Evolutionary conservation across 2,329 filamentous ascomycete species (phyloP).

Genomic region (Verruconis gallopava): DNA sequence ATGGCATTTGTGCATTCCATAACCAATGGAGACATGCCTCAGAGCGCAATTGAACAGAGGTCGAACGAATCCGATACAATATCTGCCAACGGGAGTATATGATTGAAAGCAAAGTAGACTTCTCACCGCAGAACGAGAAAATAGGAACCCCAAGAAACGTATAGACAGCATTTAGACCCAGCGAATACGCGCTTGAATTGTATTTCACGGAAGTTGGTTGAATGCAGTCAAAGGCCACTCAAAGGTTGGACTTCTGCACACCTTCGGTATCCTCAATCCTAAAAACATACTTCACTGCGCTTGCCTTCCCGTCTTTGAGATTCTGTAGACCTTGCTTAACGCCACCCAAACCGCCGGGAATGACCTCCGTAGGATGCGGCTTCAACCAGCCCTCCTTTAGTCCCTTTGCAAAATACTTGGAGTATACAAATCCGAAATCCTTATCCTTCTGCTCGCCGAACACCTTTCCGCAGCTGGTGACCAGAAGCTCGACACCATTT

Average conservation of each 20-base stretch:
- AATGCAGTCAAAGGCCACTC: no score
- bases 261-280: conserved; percentile 17
- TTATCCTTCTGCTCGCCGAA: conserved; percentile 12
- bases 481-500: background rate
- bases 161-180: no score
- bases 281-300: conserved; percentile 21
- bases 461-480: conserved; percentile 7
- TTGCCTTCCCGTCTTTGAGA: conserved; percentile 19
- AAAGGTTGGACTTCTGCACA: conserved; percentile 1
- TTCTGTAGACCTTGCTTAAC: conserved; percentile 18
- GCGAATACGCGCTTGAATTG: no score
- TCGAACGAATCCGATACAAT: background rate
- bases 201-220: no score
- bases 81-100: no score
- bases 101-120: no score
- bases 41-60: conserved; percentile 20
- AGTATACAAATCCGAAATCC: conserved; percentile 24
- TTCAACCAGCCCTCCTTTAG: conserved; percentile 25
- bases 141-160: no score
- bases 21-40: conserved; percentile 60
- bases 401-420: conserved; percentile 20
- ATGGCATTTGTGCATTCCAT: conserved; percentile 53
- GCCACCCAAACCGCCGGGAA: conserved; percentile 18
- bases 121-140: no score
- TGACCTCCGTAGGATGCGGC: conserved; percentile 21